A percentile compares a stretch with the other conserved stretches of the same genome.
Conservation (phyloP, 2,329 filamentous ascomycete genomes). For the Scolecobasidium constrictum region DNA sequence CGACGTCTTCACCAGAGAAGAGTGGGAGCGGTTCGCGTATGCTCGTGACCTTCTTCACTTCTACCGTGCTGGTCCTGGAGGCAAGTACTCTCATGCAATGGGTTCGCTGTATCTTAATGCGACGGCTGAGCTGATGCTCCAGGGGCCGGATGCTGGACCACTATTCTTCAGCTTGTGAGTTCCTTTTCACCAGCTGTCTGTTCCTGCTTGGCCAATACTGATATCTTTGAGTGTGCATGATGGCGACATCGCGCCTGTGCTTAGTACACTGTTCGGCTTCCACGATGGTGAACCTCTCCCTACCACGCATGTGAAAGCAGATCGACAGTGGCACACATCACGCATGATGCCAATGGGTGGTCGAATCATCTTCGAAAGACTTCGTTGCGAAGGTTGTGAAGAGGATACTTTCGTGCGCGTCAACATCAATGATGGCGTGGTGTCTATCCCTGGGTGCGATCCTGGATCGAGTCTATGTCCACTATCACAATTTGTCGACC, state of each 20-base stretch:
- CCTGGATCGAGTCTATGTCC: constrained; percentile 37
- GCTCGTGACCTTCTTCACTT: constrained; percentile 48
- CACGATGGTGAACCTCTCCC: constrained; percentile 34
- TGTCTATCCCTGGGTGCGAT: constrained; percentile 39
- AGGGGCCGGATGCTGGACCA: constrained; percentile 33
- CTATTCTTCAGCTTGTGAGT: constrained; percentile 48
- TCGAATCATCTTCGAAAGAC: constrained; percentile 42
- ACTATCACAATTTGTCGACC: constrained; percentile 30
- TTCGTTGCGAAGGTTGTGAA: constrained; percentile 26
- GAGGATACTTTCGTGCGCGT: constrained; percentile 33
- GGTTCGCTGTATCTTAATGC: constrained; percentile 50
- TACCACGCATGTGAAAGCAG: constrained; percentile 28
- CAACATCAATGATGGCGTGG: constrained; percentile 47
- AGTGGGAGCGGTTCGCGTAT: constrained; percentile 47
- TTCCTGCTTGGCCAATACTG: not conserved
- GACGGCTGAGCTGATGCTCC: constrained; percentile 36
- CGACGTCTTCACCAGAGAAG: constrained; percentile 40
- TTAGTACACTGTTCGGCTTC: constrained; percentile 42
- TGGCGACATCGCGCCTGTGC: constrained; percentile 45
- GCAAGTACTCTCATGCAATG: constrained; percentile 41
- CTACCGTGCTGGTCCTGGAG: constrained; percentile 48
- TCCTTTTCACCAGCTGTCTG: not conserved
- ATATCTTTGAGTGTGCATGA: constrained; percentile 38
- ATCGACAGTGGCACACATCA: constrained; percentile 43
- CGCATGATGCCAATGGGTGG: constrained; percentile 48